Percentiles rank a stretch among this genome's conserved stretches.
Conservation (phyloP, 768 basidiomycete species). For the Mycena albidolilacea region DNA sequence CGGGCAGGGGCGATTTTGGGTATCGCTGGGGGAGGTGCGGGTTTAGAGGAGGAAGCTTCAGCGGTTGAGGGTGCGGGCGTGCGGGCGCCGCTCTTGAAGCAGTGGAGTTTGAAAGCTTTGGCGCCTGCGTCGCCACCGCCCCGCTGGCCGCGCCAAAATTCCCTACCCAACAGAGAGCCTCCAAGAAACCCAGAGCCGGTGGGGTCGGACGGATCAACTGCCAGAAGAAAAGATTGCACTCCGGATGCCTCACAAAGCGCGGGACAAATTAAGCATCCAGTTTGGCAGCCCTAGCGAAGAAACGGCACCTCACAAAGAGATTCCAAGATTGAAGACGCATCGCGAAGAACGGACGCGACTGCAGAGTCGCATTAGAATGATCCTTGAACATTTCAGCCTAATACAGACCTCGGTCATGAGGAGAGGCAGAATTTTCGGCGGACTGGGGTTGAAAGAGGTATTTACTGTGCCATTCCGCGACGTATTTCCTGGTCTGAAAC, state of each 20-base stretch:
- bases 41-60: conserved; percentile 24
- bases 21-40: conserved; percentile 11
- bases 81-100: conserved; percentile 48
- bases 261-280: too few species aligned
- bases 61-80: conserved; percentile 29
- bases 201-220: conserved; percentile 66
- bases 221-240: conserved; percentile 74
- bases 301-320: conserved; percentile 52
- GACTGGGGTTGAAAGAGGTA: conserved; percentile 62
- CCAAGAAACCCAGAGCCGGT: conserved; percentile 73
- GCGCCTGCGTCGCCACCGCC: conserved; percentile 73
- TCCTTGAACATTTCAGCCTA: neutral
- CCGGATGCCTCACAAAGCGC: conserved; percentile 54
- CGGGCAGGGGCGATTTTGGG: conserved; percentile 43
- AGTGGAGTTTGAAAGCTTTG: conserved; percentile 67
- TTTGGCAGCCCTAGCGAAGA: too few species aligned
- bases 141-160: conserved; percentile 76
- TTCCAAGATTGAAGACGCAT: conserved; percentile 69
- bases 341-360: conserved; percentile 65
- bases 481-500: conserved; percentile 57
- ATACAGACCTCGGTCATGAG: conserved; percentile 38
- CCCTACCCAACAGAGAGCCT: conserved; percentile 71
- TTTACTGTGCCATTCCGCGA: conserved; percentile 77
- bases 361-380: conserved; percentile 18
- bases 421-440: conserved; percentile 20